These are phyloP conservation scores for Melastoma malabathricum DNA, from an alignment of 345 rosid species.

Conservation along the genomic window DNA sequence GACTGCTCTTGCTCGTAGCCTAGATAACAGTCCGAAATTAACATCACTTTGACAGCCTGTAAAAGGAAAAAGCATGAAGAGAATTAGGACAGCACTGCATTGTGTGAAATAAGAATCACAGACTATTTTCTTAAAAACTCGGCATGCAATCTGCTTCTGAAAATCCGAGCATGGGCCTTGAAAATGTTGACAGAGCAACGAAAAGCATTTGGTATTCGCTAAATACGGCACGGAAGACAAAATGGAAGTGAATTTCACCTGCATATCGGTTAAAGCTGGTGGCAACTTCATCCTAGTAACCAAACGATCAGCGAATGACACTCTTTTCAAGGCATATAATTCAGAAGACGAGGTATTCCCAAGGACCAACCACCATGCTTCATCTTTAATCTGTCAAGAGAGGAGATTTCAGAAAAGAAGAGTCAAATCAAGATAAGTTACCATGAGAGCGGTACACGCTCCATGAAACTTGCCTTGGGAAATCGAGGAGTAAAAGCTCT, in stretches of 20 bases:
- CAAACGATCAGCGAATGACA: conserved; percentile 56
- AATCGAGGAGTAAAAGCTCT: conserved; percentile 80
- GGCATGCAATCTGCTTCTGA: no score
- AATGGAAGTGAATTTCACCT: conserved; percentile 31
- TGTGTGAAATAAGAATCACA: no score
- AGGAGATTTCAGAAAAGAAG: background rate
- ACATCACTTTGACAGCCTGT: conserved; percentile 62
- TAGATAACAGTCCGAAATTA: conserved; percentile 87
- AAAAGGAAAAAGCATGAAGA: background rate
- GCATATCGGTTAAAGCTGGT: conserved; percentile 26
- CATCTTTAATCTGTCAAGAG: conserved; percentile 61
- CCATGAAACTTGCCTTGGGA: conserved; percentile 50
- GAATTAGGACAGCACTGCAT: no score
- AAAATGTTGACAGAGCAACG: background rate
- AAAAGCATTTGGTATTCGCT: background rate
- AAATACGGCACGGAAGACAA: background rate
- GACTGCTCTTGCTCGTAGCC: conserved; percentile 77
- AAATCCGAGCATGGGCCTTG: no score
- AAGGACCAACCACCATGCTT: conserved; percentile 96
- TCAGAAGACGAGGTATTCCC: conserved; percentile 58
- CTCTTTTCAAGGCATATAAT: conserved; percentile 78
- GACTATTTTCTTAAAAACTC: no score
- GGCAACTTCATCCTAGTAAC: conserved; percentile 70
- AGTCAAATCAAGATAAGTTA: background rate
- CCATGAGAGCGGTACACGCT: background rate